Base-by-base conservation (phyloP, 345 rosid genomes). In the Mangifera indica region DNA sequence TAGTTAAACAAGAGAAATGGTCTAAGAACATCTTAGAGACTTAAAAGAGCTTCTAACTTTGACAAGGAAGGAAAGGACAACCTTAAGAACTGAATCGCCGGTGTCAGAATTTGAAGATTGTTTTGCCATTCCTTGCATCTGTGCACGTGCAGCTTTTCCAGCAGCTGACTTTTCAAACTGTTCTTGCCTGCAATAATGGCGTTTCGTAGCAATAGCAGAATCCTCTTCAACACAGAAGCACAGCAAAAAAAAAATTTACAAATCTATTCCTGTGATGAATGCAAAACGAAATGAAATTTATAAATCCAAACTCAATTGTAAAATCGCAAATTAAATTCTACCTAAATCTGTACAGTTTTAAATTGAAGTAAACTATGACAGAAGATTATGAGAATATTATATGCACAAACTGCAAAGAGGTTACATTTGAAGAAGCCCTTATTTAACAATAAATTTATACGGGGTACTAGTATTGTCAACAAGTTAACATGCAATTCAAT, bases 51-150 rank as follows among this genome's bases (percentile, higher is more conserved):
- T 15, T 54, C 24, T 11, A 55, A 37, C 24, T 65, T 29, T 61
- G 21, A 21, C 13, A 29, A 12, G 7, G 46, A 55, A n/a, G n/a
- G n/a, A 15, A 17, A 54, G n/a, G 7, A 24, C 29, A 70, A 93
- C 97, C 98, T 91, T 93, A 48, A 93, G 82, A 74, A 82, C 96
- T n/a, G 98, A 93, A 80, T 89, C 91, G 75, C 95, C 95, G 77
- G 80, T 81, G 78, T 85, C 87, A 45, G 92, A 21, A 74, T 83
- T 85, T 40, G 87, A 82, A 44, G 97, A 78, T 74, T 92, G 95
- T 77, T 94, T 92, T 14, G 96, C 92, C 91, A 86, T 84, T 21
- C 75, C 89, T 67, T 90, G 82, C 21, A 84, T 29, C 65, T 92
- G 97, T 42, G 97, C 95, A 24, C 86, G 86, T 1, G 98, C 97